Evolutionary conservation across 768 basidiomycete genomes (phyloP).

Genomic region (Cystobasidium onofrii): DNA sequence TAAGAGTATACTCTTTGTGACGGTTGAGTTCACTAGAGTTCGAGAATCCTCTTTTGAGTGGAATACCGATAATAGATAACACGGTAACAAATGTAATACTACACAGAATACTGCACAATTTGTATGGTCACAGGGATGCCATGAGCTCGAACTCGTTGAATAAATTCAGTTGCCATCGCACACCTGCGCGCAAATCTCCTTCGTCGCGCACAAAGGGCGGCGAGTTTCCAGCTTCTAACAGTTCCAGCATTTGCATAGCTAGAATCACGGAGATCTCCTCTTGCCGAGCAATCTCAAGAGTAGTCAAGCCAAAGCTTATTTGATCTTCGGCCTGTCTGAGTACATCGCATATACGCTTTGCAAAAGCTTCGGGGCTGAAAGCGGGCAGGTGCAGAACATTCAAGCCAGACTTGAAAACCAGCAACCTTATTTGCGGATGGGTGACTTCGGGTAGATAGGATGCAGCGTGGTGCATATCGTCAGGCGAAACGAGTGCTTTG

Average conservation of each 20-base stretch:
- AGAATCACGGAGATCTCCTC: slow-evolving; percentile 68
- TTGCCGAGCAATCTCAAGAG: slow-evolving; percentile 61
- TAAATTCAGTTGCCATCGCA: slow-evolving; percentile 16
- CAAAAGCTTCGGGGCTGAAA: slow-evolving; percentile 62
- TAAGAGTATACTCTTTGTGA: no score
- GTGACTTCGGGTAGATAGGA: slow-evolving; percentile 62
- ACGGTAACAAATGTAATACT: no score
- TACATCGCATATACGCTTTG: slow-evolving; percentile 56
- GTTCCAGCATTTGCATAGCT: slow-evolving; percentile 66
- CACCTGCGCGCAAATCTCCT: slow-evolving; percentile 13
- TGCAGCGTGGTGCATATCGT: slow-evolving; percentile 68
- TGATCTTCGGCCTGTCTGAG: slow-evolving; percentile 45
- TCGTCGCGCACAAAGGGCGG: slow-evolving; percentile 18
- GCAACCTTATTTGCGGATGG: slow-evolving; percentile 57
- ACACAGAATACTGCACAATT: not conserved
- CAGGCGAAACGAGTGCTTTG: slow-evolving; percentile 77
- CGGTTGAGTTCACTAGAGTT: no score
- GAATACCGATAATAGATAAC: no score
- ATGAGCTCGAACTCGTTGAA: not conserved
- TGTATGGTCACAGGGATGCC: not conserved
- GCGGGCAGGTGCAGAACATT: slow-evolving; percentile 74
- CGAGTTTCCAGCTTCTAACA: slow-evolving; percentile 53
- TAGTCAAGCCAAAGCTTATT: slow-evolving; percentile 47
- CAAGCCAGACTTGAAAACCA: slow-evolving; percentile 65
- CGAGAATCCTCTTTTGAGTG: no score